phyloP scores from a whole-genome alignment of 129 eudicot species.

The Daucus carota region DH1_v3.0 NC_030381.2:55998001-55998500 shows the following conservation, averaged over 20 bases:
- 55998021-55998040: neutral
- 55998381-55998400: conserved; percentile 95
- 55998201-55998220: neutral
- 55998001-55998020: neutral
- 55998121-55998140: neutral
- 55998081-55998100: neutral
- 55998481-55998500: neutral
- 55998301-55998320: conserved; percentile 96
- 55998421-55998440: conserved; percentile 70
- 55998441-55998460: neutral
- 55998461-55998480: neutral
- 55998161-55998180: neutral
- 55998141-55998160: neutral
- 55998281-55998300: conserved; percentile 15
- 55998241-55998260: neutral
- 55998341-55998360: conserved; percentile 79
- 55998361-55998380: conserved; percentile 89
- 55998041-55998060: neutral
- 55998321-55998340: conserved; percentile 77
- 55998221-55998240: neutral
- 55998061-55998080: neutral
- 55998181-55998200: neutral
- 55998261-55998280: neutral
- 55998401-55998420: conserved; percentile 92
- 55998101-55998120: neutral